Evolutionary conservation across 2,329 filamentous ascomycete genomes (phyloP), one percentile per base, ranked within the genome.

Genomic region (Orbilia blumenaviensis): DNA sequence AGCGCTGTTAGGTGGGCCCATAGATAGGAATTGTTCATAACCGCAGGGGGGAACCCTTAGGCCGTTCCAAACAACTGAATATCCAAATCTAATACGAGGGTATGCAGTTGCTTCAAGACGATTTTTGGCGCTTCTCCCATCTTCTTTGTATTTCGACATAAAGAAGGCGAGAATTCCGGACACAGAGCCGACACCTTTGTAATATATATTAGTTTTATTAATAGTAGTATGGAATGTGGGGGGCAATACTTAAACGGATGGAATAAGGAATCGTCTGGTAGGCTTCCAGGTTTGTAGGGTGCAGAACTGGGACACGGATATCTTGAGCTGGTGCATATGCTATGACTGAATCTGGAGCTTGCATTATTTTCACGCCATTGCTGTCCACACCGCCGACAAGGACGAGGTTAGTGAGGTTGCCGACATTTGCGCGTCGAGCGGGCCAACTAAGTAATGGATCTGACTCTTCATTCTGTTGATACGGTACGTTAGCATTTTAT

Each of bases 31-130:
- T 27, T 12, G 64, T n/a, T n/a, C n/a, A n/a, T 29, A 36, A 9
- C 52, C 16, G 62, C 68, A 74, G 8, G 27, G 34, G 21, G 21
- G 12, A 21, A 62, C 27, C 3, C 71, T 54, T 23, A 75, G 71
- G 23, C 71, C 71, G 34, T 75, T 75, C 62, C 63, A 75, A 8
- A 29, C 62, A 21, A 75, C 48, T 4, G 34, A 29, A 8, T 44
- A 54, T 3, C 71, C 71, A n/a, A 16, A 14, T 23, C n/a, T 21
- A 4, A 58, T 41, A 2, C 71, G 71, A 12, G 71, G 71, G 21
- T 68, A 75, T 14, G 71, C 71, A n/a, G 63, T 48, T 6, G 71
- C 56, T 38, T 75, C 36, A 9, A 75, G 56, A 54, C 63, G 42
- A 16, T 42, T 54, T 21, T 34, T 48, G 5, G 63, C 36, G 3